Conservation (phyloP, 192 early-diverging fungal species). For the Rhizophagus sp. region DNA sequence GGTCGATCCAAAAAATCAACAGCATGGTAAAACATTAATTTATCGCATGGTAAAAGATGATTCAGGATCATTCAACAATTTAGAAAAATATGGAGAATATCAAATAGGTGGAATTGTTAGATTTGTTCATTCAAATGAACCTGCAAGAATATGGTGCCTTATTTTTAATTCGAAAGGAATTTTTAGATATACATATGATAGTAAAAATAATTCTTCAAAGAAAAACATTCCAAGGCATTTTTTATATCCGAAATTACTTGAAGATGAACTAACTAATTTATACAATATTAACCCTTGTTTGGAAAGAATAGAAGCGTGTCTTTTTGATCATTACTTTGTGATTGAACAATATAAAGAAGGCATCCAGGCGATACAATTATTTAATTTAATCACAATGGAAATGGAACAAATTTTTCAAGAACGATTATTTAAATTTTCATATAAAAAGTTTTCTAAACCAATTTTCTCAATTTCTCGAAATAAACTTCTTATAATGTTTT, state of each 20-base stretch:
- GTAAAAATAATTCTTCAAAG: not conserved
- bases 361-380: not conserved
- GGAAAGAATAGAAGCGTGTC: not conserved
- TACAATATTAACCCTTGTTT: not conserved
- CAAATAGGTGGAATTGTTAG: not conserved
- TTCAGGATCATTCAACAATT: not conserved
- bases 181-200: not conserved
- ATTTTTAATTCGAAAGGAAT: not conserved
- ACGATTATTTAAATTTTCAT: not conserved
- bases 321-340: not conserved
- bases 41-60: not conserved
- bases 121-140: not conserved
- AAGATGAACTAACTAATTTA: not conserved
- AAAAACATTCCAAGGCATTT: not conserved
- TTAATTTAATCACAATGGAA: not conserved
- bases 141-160: not conserved
- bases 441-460: not conserved
- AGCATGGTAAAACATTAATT: not conserved
- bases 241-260: not conserved
- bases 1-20: not conserved
- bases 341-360: not conserved
- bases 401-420: not conserved
- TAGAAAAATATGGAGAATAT: not conserved
- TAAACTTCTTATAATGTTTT: not conserved
- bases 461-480: not conserved